These are phyloP conservation scores for Knufia fluminis DNA, from an alignment of 2,329 filamentous ascomycete genomes.

Conservation along the genomic window DNA sequence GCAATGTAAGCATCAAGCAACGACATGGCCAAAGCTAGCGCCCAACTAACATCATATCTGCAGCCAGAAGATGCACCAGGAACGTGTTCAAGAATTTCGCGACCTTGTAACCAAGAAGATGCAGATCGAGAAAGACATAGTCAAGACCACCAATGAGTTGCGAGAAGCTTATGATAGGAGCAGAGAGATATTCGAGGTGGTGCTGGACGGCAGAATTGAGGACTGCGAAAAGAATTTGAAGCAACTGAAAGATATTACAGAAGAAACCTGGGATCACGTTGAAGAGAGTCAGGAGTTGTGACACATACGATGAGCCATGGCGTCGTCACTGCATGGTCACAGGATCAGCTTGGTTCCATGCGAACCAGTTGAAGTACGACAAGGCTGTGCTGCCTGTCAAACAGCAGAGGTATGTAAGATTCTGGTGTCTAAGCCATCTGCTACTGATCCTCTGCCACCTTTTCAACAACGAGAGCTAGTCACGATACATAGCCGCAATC, in stretches of 20 bases:
- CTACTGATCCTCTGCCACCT: too few species aligned
- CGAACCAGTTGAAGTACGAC: too few species aligned
- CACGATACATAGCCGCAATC: too few species aligned
- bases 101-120: not conserved
- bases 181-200: not conserved
- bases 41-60: not conserved
- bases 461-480: too few species aligned
- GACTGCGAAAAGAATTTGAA: not conserved
- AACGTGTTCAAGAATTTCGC: not conserved
- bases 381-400: too few species aligned
- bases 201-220: not conserved
- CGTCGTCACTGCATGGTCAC: too few species aligned
- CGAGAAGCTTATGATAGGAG: not conserved
- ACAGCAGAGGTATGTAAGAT: too few species aligned
- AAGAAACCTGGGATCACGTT: not conserved
- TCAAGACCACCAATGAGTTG: not conserved
- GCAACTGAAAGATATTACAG: not conserved
- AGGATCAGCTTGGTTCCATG: too few species aligned
- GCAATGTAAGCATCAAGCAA: not conserved
- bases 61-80: not conserved
- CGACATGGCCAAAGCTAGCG: not conserved
- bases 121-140: conserved; percentile 1
- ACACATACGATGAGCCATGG: too few species aligned
- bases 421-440: too few species aligned
- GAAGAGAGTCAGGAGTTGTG: not conserved